Conservation (phyloP, 2,329 filamentous ascomycete genomes). For the Fusarium sp. region DNA sequence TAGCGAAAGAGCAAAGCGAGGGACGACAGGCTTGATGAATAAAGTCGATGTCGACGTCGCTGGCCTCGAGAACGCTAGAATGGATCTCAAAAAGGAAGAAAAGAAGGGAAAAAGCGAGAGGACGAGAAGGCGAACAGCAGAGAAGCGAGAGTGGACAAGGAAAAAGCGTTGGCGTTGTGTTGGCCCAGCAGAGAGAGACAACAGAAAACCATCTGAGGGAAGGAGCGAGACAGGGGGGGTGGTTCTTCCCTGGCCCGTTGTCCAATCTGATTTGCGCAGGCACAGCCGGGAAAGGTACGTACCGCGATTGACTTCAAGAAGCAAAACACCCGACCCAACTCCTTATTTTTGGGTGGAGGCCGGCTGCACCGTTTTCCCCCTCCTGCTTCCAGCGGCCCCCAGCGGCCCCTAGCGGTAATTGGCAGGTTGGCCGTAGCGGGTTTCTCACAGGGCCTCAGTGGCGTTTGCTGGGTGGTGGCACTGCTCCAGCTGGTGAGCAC, state of each 20-base stretch:
- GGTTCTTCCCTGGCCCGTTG: constrained; percentile 6
- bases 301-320: constrained; percentile 26
- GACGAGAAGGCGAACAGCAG: constrained; percentile 32
- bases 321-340: constrained; percentile 18
- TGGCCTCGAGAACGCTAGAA: constrained; percentile 24
- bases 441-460: constrained; percentile 12
- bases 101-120: constrained; percentile 27
- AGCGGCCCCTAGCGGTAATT: constrained; percentile 8
- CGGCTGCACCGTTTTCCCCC: constrained; percentile 17
- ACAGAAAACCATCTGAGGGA: constrained; percentile 7
- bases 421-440: not conserved
- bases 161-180: constrained; percentile 42
- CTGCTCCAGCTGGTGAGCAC: not conserved
- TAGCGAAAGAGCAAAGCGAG: constrained; percentile 34
- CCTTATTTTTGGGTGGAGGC: constrained; percentile 30
- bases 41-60: constrained; percentile 16
- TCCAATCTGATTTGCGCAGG: constrained; percentile 16
- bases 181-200: constrained; percentile 41
- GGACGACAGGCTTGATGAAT: constrained; percentile 32
- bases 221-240: constrained; percentile 22
- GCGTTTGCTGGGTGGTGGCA: constrained; percentile 5
- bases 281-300: constrained; percentile 26
- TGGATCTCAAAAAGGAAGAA: constrained; percentile 23
- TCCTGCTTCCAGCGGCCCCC: constrained; percentile 4
- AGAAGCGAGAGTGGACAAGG: constrained; percentile 34